Evolutionary conservation across 371 early-diverging fungal genomes (phyloP), one percentile per base, ranked within the genome.

Genomic region (Mucor sp.): DNA sequence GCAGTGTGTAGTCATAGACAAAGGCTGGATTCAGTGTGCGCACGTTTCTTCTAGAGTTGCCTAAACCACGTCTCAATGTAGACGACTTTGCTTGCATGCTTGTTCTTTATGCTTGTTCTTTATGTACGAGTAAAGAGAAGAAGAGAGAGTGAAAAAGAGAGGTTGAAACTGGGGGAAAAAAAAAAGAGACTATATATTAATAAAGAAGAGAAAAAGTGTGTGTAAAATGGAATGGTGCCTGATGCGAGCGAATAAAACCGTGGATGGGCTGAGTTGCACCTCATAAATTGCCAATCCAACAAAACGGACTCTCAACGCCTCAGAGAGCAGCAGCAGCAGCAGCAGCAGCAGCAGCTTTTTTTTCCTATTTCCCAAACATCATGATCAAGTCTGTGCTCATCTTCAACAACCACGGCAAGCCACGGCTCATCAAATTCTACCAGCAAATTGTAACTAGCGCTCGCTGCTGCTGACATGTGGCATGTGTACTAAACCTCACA

Each of bases 321-420:
- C 33, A 33, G 9, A 30, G 37, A 37, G 5, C 11, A 35, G 9
- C 37, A 35, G 37, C 37, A 35, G 37, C 9, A 28, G 55, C 55
- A 28, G 47, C n/a, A n/a, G n/a, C n/a, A n/a, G n/a, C n/a, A n/a
- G n/a, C n/a, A n/a, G 47, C 21, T 27, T 53, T 3, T 63, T 37
- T 37, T 37, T 28, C 44, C 23, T 35, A 15, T 58, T n/a, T 17
- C 6, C 17, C 17, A 35, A 35, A 33, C 30, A 61, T 25, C 37
- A 72, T 95, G 94, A 95, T 98, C 75, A 92, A 94, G 73, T 93
- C 95, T 15, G 95, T 95, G 15, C 87, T 97, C 62, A 95, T 97
- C 67, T 97, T 98, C 80, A 98, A 98, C 77, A 96, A 95, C 77
- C 91, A 93, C 68, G 98, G 98, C 65, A 97, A 96, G 77, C 95